These are phyloP conservation scores for Ascochyta clinopodiicola DNA, from an alignment of 2,329 filamentous ascomycete genomes.

Conservation along the genomic window DNA sequence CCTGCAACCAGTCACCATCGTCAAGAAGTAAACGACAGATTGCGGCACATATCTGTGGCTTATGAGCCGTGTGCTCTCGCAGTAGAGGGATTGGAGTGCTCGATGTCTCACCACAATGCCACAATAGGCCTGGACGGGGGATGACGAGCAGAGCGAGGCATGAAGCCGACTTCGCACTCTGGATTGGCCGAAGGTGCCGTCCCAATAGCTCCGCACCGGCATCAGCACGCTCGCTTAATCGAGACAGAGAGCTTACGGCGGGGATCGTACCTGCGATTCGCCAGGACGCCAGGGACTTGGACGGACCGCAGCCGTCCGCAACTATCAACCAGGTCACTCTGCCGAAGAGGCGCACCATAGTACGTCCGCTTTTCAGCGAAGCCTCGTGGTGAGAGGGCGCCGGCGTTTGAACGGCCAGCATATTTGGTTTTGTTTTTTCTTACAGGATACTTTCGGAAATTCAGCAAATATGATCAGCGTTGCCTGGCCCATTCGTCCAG, in stretches of 20 bases:
- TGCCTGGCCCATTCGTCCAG: slow-evolving; percentile 39
- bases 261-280: slow-evolving; percentile 45
- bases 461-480: slow-evolving; percentile 48
- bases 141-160: slow-evolving; percentile 40
- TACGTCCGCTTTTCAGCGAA: slow-evolving; percentile 25
- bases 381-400: slow-evolving; percentile 32
- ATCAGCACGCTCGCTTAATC: slow-evolving; percentile 42
- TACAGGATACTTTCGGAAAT: slow-evolving; percentile 46
- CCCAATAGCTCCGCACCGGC: slow-evolving; percentile 41
- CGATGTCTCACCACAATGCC: slow-evolving; percentile 41
- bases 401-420: slow-evolving; percentile 39
- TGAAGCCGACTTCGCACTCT: slow-evolving; percentile 33
- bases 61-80: slow-evolving; percentile 25
- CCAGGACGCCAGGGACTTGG: slow-evolving; percentile 32
- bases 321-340: slow-evolving; percentile 36
- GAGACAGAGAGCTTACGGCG: slow-evolving; percentile 41
- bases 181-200: slow-evolving; percentile 42
- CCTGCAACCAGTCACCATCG: slow-evolving; percentile 48
- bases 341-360: slow-evolving; percentile 28
- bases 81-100: slow-evolving; percentile 37
- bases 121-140: slow-evolving; percentile 36
- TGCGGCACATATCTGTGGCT: slow-evolving; percentile 29
- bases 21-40: slow-evolving; percentile 47
- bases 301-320: slow-evolving; percentile 39
- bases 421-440: slow-evolving; percentile 30